Evolutionary conservation across 768 basidiomycete species (phyloP).

Genomic region (Lenzites betulinus): DNA sequence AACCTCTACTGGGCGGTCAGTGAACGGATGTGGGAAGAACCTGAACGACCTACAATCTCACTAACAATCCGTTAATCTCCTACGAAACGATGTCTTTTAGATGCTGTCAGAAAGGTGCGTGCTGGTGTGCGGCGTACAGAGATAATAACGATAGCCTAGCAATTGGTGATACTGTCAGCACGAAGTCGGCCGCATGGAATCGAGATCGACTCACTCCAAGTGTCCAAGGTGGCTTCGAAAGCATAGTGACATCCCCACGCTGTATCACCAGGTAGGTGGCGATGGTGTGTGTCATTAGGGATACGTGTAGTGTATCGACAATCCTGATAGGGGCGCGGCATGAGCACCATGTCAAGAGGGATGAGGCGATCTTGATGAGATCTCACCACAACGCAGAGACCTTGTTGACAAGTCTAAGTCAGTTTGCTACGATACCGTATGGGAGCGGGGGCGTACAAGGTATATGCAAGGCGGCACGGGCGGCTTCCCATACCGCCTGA

Average conservation of each 20-base stretch:
- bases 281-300: background rate
- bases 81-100: background rate
- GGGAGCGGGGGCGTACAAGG: background rate
- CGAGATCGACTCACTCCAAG: background rate
- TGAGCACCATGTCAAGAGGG: background rate
- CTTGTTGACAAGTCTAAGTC: background rate
- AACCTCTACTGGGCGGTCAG: conserved; percentile 2
- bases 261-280: background rate
- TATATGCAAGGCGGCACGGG: background rate
- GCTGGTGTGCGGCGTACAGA: background rate
- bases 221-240: conserved; percentile 2
- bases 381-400: conserved; percentile 3
- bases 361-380: background rate
- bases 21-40: background rate
- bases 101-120: background rate
- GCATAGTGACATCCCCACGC: background rate
- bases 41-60: background rate
- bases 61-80: conserved; percentile 6
- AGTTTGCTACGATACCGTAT: background rate
- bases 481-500: background rate
- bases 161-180: background rate
- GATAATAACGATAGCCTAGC: conserved; percentile 6
- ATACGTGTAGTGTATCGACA: conserved; percentile 1
- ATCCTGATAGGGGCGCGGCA: background rate
- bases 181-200: background rate